Evolutionary conservation across 73 alveolate species (phyloP).

Genomic region (Paramecium tetraurelia): DNA sequence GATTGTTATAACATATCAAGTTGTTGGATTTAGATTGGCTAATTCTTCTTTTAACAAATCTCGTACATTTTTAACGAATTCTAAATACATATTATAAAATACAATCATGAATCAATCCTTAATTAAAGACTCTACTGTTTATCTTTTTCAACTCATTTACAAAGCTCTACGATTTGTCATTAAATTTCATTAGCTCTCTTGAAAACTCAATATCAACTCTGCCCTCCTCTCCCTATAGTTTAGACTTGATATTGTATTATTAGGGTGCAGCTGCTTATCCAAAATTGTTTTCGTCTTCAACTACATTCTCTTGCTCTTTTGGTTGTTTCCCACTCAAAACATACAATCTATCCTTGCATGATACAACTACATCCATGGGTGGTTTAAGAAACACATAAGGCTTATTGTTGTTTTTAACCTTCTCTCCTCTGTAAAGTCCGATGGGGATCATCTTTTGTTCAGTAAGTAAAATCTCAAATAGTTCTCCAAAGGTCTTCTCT

Average conservation of each 20-base stretch:
- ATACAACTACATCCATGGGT: conserved; percentile 54
- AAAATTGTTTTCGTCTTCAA: not conserved
- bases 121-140: conserved; percentile 6
- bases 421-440: conserved; percentile 72
- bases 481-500: conserved; percentile 52
- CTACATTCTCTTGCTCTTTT: conserved; percentile 1
- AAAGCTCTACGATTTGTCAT: not conserved
- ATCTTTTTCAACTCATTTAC: not conserved
- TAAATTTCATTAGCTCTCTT: not conserved
- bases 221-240: conserved; percentile 59
- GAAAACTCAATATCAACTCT: conserved; percentile 58
- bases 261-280: not conserved
- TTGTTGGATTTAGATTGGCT: not conserved
- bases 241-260: not conserved
- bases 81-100: not conserved
- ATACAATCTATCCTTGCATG: conserved; percentile 52
- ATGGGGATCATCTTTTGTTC: conserved; percentile 76
- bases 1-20: not conserved
- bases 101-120: conserved; percentile 40
- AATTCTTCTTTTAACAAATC: not conserved
- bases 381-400: conserved; percentile 85
- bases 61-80: conserved; percentile 39
- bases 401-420: conserved; percentile 53
- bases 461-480: conserved; percentile 67
- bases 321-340: conserved; percentile 57